Base-by-base conservation (phyloP, 2,329 filamentous ascomycete species). In the Stagonosporopsis chrysanthemi region DNA sequence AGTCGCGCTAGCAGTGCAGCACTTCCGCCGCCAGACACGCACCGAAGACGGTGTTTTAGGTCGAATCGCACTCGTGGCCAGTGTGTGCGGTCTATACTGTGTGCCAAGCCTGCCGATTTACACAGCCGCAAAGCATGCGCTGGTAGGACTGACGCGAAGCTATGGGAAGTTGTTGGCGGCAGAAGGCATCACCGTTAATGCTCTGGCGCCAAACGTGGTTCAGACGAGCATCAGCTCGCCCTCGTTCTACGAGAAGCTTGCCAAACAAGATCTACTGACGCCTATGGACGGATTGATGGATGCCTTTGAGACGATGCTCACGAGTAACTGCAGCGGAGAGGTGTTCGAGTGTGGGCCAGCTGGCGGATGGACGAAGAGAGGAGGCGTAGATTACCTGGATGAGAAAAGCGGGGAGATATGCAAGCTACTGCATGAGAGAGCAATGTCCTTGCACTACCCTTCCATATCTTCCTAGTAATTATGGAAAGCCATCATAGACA, bases 11-110 rank as follows among this genome's bases (percentile, higher is more conserved):
- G 78, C 77, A 4, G 64, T 80, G 2, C 79, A 81, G 72, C 79
- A 81, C 56, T 79, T 80, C 63, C 65, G 77, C 47, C 71, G 76
- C 26, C 78, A 81, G 58, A 68, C 73, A 14, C 63, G 62, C 6
- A 63, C 70, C 39, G 61, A 68, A 23, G 67, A 71, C 22, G 38
- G 28, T 7, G 35, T 60, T 1, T 63, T 76, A 24, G 79, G 79
- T 6, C 79, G 78, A 52, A 77, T 68, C 15, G 64, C 58, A 9
- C 56, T 66, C 17, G 73, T 76, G 2, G 76, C 76, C 12, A 79
- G 76, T n/a, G 69, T 80, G 2, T 80, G 78, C 48, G 77, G 78
- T 0, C 72, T 80, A 52, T 80, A 80, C 48, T 76, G 70, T 56
- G 73, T 78, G 4, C 75, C 78, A 0, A 77, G 75, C 3, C 55